Percentiles rank a stretch among this genome's conserved stretches.
Evolutionary conservation across 1,284 basidiomycete genomes (phyloP).

Genomic region (Neotropicomus parvogracilis): DNA sequence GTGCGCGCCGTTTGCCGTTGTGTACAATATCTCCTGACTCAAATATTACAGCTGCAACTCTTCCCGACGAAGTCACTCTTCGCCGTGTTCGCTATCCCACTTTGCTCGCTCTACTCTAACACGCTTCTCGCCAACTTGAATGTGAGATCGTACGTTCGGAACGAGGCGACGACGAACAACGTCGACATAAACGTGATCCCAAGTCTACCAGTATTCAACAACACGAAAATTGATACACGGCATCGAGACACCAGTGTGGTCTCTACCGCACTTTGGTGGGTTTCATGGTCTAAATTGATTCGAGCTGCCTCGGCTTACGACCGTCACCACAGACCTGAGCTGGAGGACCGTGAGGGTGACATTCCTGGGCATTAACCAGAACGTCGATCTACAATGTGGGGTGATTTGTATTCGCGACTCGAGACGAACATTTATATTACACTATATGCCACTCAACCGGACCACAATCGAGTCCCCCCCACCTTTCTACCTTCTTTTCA

Average conservation of each 20-base stretch:
- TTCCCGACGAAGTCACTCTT: not conserved
- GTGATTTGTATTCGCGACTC: no score
- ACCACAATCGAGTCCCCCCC: no score
- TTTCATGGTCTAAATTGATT: not conserved
- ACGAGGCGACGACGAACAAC: not conserved
- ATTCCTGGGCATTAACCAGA: no score
- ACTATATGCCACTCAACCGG: no score
- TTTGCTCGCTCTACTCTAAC: not conserved
- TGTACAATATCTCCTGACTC: not conserved
- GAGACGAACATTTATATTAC: no score
- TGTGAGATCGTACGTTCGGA: no score
- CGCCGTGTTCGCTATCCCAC: not conserved
- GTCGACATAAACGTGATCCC: not conserved
- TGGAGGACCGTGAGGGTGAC: no score
- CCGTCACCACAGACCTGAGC: no score
- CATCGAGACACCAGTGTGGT: not conserved
- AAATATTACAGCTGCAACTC: not conserved
- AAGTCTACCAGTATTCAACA: not conserved
- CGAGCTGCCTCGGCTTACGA: no score
- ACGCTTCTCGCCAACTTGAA: no score
- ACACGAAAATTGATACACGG: not conserved
- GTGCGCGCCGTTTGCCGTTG: conserved; percentile 2
- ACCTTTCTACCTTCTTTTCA: no score
- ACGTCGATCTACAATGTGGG: no score
- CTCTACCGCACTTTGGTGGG: not conserved